phyloP scores from a whole-genome alignment of 2,329 filamentous ascomycete species.

The Monascus ruber region DNA sequence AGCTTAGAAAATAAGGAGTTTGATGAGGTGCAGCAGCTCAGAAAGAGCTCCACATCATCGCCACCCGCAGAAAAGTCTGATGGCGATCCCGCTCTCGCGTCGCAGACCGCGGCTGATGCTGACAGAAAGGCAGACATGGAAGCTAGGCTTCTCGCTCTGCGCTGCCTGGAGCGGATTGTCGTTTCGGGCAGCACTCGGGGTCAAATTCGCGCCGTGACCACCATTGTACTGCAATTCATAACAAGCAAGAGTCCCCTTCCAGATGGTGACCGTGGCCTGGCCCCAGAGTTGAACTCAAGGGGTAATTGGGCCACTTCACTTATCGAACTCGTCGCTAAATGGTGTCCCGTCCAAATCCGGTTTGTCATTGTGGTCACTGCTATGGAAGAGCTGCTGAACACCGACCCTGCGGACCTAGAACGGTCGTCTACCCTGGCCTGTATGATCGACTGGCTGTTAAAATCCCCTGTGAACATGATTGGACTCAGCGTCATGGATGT shows the following conservation, averaged over 20 bases:
- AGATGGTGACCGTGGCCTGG: conserved; percentile 36
- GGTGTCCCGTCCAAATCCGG: conserved; percentile 88
- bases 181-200: conserved; percentile 62
- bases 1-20: conserved; percentile 57
- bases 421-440: conserved; percentile 65
- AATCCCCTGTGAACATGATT: conserved; percentile 85
- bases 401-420: conserved; percentile 55
- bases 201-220: conserved; percentile 69
- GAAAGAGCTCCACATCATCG: conserved; percentile 70
- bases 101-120: conserved; percentile 71
- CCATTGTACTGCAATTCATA: conserved; percentile 64
- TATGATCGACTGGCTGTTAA: conserved; percentile 70
- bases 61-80: conserved; percentile 58
- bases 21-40: conserved; percentile 52
- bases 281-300: conserved; percentile 34
- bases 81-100: conserved; percentile 53
- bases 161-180: conserved; percentile 80
- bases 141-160: conserved; percentile 69
- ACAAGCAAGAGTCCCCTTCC: conserved; percentile 42
- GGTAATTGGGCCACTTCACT: conserved; percentile 71
- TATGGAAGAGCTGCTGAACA: conserved; percentile 62
- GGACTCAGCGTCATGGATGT: conserved; percentile 95
- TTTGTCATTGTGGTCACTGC: conserved; percentile 79
- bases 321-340: conserved; percentile 67
- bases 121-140: conserved; percentile 86